Percentiles rank a stretch among this genome's conserved stretches.
Conservation (phyloP, 305 asterid genomes). For the Ajuga reptans region DNA sequence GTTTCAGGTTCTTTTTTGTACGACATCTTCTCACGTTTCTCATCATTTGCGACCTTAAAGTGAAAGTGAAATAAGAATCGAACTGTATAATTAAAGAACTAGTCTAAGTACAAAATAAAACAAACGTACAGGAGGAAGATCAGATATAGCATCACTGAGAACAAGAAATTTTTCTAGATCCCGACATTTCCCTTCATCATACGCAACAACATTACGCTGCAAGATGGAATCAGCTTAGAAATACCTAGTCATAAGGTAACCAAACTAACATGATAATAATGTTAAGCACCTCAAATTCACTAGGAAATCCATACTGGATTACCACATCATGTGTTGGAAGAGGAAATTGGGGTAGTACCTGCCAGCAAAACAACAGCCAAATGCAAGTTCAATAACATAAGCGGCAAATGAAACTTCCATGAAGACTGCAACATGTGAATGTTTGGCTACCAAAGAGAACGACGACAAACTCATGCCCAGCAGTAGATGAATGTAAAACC, state of each 20-base stretch:
- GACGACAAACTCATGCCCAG: not conserved
- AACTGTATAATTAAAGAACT: constrained; percentile 8
- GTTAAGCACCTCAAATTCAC: constrained; percentile 67
- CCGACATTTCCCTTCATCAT: constrained; percentile 65
- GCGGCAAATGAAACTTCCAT: not conserved
- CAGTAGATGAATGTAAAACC: constrained; percentile 3
- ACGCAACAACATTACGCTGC: constrained; percentile 85
- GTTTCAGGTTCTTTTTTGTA: constrained; percentile 46
- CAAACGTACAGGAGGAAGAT: constrained; percentile 65
- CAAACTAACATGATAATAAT: not conserved
- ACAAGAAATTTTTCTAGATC: constrained; percentile 51
- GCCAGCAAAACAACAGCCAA: constrained; percentile 27
- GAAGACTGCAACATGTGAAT: not conserved
- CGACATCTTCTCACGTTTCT: constrained; percentile 51
- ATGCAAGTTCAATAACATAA: constrained; percentile 4
- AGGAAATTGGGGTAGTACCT: constrained; percentile 80
- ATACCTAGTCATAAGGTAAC: constrained; percentile 1
- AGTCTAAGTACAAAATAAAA: constrained; percentile 10
- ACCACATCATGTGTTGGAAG: constrained; percentile 87
- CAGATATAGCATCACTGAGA: constrained; percentile 75
- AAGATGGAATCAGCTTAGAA: constrained; percentile 25
- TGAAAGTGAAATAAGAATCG: constrained; percentile 21
- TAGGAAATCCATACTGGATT: constrained; percentile 65
- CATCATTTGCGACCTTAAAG: constrained; percentile 49
- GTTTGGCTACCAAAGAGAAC: not conserved